Evolutionary conservation across 345 rosid genomes (phyloP), one percentile per base, ranked within the genome.

Genomic region (Gossypium ekmanianum): DNA sequence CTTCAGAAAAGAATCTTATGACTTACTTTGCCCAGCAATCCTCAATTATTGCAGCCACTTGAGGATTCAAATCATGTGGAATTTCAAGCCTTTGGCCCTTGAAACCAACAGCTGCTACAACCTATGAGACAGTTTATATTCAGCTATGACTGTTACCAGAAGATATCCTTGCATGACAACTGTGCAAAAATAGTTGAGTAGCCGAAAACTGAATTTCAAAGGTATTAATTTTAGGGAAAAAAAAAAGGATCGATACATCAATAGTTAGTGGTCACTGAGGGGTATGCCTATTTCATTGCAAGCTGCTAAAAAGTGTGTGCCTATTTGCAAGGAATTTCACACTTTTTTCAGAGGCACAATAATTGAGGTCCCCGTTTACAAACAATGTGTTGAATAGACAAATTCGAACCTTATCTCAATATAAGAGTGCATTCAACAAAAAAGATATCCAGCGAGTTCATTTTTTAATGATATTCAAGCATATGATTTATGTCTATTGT

Each of bases 41-140:
- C 87, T 93, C 97, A 69, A 96, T 96, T 73, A 96, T 79, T 18
- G 88, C 76, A 61, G 95, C 97, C 61, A 96, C 89, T 14, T 83
- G 92, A 73, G 93, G 97, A 82, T 93, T 92, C 75, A 93, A 67
- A 83, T 92, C 85, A 7, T 82, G 84, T 0, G 99, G 97, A 81
- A 96, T 93, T 71, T 93, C 98, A 79, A 96, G 98, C 80, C 99
- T 88, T 81, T 87, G 89, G 64, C 85, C 79, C 83, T 89, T 93
- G 80, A 96, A 96, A 64, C 98, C 99, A 82, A 96, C 99, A 47
- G 97, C 99, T 67, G 99, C 99, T 73, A 96, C 99, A 81, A 96
- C 99, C 99, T 95, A 76, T 39, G 78, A 68, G 78, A 71, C 39
- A 62, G 56, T 29, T 44, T 45, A 58, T 20, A 66, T 14, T 57